A percentile compares a stretch with the other conserved stretches of the same genome.
phyloP scores from a whole-genome alignment of 257 asterid genomes.

The Cordia subcordata region DNA sequence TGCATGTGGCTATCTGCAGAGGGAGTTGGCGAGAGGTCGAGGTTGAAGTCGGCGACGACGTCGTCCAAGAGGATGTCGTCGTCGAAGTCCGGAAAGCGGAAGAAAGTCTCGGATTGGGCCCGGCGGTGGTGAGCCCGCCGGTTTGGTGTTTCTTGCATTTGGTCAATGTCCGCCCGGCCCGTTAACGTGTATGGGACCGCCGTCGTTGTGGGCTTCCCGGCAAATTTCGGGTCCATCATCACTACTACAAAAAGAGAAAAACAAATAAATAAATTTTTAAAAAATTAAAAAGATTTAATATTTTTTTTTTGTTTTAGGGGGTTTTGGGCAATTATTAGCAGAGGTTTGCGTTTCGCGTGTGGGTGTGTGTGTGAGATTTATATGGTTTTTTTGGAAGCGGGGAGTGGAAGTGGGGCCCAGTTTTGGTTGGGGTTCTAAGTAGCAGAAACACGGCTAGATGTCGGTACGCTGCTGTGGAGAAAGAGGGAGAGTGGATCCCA shows the following conservation, averaged over 20 bases:
- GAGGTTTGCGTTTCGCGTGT: neutral
- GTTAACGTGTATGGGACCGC: neutral
- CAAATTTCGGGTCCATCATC: slow-evolving; percentile 59
- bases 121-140: slow-evolving; percentile 77
- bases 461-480: neutral
- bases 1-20: slow-evolving; percentile 1
- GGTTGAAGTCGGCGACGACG: slow-evolving; percentile 45
- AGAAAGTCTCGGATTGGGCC: slow-evolving; percentile 82
- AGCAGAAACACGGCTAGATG: neutral
- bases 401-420: neutral
- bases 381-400: too few species aligned
- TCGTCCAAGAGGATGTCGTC: slow-evolving; percentile 64
- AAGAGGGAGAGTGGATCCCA: too few species aligned
- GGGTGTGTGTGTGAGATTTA: too few species aligned
- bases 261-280: too few species aligned
- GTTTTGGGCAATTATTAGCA: neutral
- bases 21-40: slow-evolving; percentile 25
- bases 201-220: slow-evolving; percentile 41
- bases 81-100: slow-evolving; percentile 72
- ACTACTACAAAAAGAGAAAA: neutral
- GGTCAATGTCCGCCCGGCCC: slow-evolving; percentile 45
- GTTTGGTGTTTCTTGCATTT: slow-evolving; percentile 70
- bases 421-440: neutral
- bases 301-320: too few species aligned
- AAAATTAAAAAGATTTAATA: too few species aligned